Base-by-base conservation (phyloP, 2,329 filamentous ascomycete genomes). In the Pleoardoris graminearum region DNA sequence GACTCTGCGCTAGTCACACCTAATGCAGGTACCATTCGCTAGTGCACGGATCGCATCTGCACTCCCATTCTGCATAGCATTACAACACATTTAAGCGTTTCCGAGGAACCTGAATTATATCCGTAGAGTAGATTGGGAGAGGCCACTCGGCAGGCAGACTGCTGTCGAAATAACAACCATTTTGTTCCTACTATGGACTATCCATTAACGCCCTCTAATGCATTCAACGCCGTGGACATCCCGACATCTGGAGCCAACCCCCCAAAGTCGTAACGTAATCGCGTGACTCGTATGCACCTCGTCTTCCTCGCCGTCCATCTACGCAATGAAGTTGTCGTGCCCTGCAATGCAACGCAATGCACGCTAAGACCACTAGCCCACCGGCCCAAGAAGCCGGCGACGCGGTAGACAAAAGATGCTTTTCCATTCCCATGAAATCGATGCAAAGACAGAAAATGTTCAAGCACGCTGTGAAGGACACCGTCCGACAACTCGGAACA, bases 321-420 rank as follows among this genome's bases (percentile, higher is more conserved):
- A 45, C 22, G 7, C 42, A 45, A 45, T 33, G 36, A 38, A 7
- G 17, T 12, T 19, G 39, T 30, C 10, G 16, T 23, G 27, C 12
- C 30, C 30, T 35, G 29, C 41, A 33, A 44, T 17, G 41, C 41
- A 33, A 33, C 22, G 43, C 43, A 46, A 46, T 46, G 29, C 42
- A 32, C 19, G 29, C 29, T n/a, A 8, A 16, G 4, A 32, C 19
- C 25, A 8, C 23, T 29, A 23, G 4, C 3, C 39, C 12, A 36
- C 33, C 14, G 27, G 21, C 16, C 25, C 39, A 32, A 16, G 27
- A 4, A 32, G 19, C 10, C 16, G 21, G 30, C 14, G 21, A 7
- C 12, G 21, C 6, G 14, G 7, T 14, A 5, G 14, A 23, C 10
- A 23, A 8, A 22, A 46, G 17, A 36, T 25, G 36, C 43, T 46